Conservation (phyloP, 495 filamentous ascomycete species). For the Penicillium dipodomyicola region DNA sequence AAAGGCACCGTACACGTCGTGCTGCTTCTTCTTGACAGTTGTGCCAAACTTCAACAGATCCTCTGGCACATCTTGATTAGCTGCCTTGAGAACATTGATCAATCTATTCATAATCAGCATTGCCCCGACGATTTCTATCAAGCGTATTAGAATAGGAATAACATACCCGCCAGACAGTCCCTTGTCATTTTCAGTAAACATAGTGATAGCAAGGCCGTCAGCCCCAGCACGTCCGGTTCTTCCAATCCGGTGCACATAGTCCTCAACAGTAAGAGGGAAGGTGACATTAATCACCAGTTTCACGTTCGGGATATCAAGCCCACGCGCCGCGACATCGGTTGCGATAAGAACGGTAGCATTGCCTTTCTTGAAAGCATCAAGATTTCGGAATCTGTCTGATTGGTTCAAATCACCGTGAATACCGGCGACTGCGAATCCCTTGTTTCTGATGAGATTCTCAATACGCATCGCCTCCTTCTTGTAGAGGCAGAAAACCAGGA, state of each 20-base stretch:
- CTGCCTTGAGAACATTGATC: slow-evolving; percentile 87
- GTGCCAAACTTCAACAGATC: slow-evolving; percentile 88
- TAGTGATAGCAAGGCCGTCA: slow-evolving; percentile 78
- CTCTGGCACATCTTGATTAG: slow-evolving; percentile 85
- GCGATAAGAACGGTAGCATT: slow-evolving; percentile 95
- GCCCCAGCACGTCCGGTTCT: slow-evolving; percentile 86
- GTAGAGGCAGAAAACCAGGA: slow-evolving; percentile 93
- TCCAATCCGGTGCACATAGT: slow-evolving; percentile 96
- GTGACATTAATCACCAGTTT: slow-evolving; percentile 88
- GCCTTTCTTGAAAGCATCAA: slow-evolving; percentile 86
- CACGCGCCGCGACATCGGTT: slow-evolving; percentile 97
- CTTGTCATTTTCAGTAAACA: slow-evolving; percentile 95
- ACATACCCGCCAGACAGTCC: slow-evolving; percentile 78
- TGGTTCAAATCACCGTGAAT: slow-evolving; percentile 94
- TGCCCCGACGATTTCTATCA: slow-evolving; percentile 19
- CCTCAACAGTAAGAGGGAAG: slow-evolving; percentile 68
- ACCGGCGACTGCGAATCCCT: slow-evolving; percentile 73
- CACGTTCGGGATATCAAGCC: slow-evolving; percentile 90
- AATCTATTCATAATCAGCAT: slow-evolving; percentile 47
- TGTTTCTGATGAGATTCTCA: slow-evolving; percentile 71
- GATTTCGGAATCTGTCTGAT: slow-evolving; percentile 72
- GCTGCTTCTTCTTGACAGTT: slow-evolving; percentile 98
- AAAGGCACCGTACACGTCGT: slow-evolving; percentile 89
- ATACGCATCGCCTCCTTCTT: slow-evolving; percentile 94
- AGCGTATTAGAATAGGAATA: background rate